These are phyloP conservation scores for Vicia faba DNA, from an alignment of 306 rosid genomes.

Conservation along the genomic window DNA sequence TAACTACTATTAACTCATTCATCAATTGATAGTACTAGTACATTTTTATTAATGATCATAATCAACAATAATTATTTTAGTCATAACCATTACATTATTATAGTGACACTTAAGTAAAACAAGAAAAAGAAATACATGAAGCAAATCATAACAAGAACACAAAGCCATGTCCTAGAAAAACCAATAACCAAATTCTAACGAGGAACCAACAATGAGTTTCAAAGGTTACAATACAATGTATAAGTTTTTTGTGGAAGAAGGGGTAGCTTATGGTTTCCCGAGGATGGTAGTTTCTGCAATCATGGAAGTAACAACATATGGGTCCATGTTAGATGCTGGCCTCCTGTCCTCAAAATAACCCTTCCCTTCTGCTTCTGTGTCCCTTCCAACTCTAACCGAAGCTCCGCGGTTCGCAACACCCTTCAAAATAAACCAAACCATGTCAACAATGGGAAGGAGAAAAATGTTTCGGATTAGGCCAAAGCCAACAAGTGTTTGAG, in stretches of 20 bases:
- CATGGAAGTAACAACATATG: constrained; percentile 93
- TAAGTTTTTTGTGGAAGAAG: neutral
- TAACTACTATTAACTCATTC: no score
- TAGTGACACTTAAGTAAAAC: neutral
- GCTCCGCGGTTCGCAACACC: constrained; percentile 99
- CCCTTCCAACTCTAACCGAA: constrained; percentile 90
- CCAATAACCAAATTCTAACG: constrained; percentile 8
- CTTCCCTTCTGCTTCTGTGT: constrained; percentile 90
- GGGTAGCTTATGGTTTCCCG: constrained; percentile 60
- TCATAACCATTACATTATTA: neutral
- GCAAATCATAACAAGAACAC: constrained; percentile 1
- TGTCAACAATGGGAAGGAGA: constrained; percentile 5
- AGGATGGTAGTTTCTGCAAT: constrained; percentile 88
- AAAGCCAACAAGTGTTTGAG: neutral
- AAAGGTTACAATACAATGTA: constrained; percentile 1
- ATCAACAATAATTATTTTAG: constrained; percentile 1
- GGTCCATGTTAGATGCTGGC: constrained; percentile 99
- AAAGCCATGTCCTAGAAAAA: neutral
- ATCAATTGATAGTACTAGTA: neutral
- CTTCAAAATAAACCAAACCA: constrained; percentile 41
- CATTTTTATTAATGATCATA: neutral
- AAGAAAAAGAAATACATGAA: neutral
- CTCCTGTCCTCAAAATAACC: constrained; percentile 96
- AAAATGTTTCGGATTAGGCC: neutral
- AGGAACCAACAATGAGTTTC: constrained; percentile 3